Evolutionary conservation across 805 yeast species (phyloP).

Genomic region (Saturnispora halmiae): DNA sequence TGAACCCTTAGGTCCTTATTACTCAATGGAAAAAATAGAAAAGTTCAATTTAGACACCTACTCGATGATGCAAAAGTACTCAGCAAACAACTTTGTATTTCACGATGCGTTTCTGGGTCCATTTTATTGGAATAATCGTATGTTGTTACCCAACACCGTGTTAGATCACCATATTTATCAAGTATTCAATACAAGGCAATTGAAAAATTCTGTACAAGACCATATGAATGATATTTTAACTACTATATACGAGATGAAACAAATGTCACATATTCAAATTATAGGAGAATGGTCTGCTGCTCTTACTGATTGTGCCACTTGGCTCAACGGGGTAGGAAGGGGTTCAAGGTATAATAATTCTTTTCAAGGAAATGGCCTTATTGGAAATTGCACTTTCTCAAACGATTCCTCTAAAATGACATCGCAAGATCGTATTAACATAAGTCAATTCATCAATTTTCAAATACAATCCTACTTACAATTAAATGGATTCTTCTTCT

Average conservation of each 20-base stretch:
- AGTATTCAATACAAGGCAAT: constrained; percentile 63
- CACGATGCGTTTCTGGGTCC: constrained; percentile 58
- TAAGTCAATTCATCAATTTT: constrained; percentile 49
- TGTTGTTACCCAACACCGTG: constrained; percentile 40
- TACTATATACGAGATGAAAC: constrained; percentile 36
- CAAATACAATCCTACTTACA: constrained; percentile 46
- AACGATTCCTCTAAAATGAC: constrained; percentile 36
- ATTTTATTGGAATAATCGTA: constrained; percentile 42
- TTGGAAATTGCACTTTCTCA: constrained; percentile 45
- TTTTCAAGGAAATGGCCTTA: constrained; percentile 30
- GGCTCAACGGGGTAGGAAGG: constrained; percentile 81
- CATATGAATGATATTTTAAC: constrained; percentile 49
- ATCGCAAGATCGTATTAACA: constrained; percentile 31
- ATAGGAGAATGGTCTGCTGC: constrained; percentile 89
- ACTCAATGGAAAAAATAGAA: constrained; percentile 36
- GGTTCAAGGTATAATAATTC: constrained; percentile 78
- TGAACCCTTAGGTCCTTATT: constrained; percentile 55
- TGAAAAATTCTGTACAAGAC: constrained; percentile 46
- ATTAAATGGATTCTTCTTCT: constrained; percentile 55
- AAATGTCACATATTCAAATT: constrained; percentile 36
- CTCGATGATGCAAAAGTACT: constrained; percentile 33
- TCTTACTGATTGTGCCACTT: constrained; percentile 78
- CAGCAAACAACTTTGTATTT: constrained; percentile 39
- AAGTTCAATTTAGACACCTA: constrained; percentile 36
- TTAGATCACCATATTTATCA: constrained; percentile 90